phyloP scores from a whole-genome alignment of 1,284 basidiomycete species.

The Malassezia furfur region DNA sequence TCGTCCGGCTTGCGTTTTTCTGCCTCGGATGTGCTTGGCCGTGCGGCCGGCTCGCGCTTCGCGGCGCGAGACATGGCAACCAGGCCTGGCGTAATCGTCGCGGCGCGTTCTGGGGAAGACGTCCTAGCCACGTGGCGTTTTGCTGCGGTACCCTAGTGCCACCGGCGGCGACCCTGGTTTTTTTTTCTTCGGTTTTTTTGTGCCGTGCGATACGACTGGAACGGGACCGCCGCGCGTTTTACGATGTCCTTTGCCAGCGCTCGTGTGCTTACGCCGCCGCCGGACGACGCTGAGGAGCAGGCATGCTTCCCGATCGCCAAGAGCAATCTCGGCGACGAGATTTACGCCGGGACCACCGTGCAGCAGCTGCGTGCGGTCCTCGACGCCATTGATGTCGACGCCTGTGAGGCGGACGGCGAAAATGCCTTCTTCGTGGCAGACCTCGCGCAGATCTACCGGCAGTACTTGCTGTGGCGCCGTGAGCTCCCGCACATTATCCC shows the following conservation, averaged over 20 bases:
- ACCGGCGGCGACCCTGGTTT: background rate
- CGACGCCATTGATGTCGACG: conserved; percentile 46
- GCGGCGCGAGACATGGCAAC: background rate
- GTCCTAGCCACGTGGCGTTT: background rate
- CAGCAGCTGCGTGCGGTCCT: conserved; percentile 34
- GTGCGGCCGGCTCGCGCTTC: background rate
- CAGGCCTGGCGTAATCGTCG: background rate
- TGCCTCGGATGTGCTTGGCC: too few relatives aligned
- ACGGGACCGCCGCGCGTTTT: background rate
- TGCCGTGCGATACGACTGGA: too few relatives aligned
- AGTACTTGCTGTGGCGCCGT: conserved; percentile 73
- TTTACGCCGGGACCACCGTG: conserved; percentile 34
- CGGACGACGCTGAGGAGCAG: conserved; percentile 8
- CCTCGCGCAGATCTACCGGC: conserved; percentile 74
- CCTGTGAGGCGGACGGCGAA: conserved; percentile 62
- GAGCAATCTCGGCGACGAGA: conserved; percentile 14
- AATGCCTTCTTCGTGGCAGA: conserved; percentile 94
- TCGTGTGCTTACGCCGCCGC: conserved; percentile 17
- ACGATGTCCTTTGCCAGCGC: background rate
- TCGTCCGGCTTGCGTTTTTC: background rate
- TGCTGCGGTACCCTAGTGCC: background rate
- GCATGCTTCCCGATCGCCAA: conserved; percentile 7
- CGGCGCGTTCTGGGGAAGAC: background rate
- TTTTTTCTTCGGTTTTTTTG: background rate
- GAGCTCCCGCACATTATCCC: conserved; percentile 69